Evolutionary conservation across 306 rosid genomes (phyloP).

Genomic region (Quercus engelmannii): DNA sequence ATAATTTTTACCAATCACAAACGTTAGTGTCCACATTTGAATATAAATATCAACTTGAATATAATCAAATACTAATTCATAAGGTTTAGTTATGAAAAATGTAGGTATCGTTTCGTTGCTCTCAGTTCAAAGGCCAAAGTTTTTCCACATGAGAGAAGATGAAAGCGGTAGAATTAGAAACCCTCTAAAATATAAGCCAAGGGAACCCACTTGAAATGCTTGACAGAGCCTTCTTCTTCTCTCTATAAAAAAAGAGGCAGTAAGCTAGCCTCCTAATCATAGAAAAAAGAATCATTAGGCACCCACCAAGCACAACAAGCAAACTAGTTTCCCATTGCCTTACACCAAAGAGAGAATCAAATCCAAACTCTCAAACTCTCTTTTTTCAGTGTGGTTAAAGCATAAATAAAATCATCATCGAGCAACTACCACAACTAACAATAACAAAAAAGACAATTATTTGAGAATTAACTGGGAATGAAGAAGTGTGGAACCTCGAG

Average conservation of each 20-base stretch:
- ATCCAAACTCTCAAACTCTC: constrained; percentile 21
- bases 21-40: too few relatives aligned
- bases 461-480: not conserved
- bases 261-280: constrained; percentile 15
- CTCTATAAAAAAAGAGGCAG: constrained; percentile 30
- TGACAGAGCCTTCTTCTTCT: constrained; percentile 34
- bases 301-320: constrained; percentile 33
- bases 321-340: not conserved
- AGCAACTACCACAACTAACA: constrained; percentile 23
- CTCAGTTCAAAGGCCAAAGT: constrained; percentile 55
- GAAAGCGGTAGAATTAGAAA: constrained; percentile 2
- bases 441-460: not conserved
- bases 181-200: constrained; percentile 14
- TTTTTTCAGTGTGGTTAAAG: constrained; percentile 73
- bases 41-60: too few relatives aligned
- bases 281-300: constrained; percentile 33
- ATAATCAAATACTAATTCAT: too few relatives aligned
- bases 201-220: constrained; percentile 25
- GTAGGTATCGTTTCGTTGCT: constrained; percentile 20
- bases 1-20: too few relatives aligned
- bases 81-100: not conserved
- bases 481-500: constrained; percentile 52
- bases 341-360: not conserved
- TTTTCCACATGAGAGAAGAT: constrained; percentile 47
- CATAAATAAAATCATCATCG: constrained; percentile 62